These are phyloP conservation scores for Astragalus membranaceus DNA, from an alignment of 306 rosid genomes.

Conservation along the genomic window DNA sequence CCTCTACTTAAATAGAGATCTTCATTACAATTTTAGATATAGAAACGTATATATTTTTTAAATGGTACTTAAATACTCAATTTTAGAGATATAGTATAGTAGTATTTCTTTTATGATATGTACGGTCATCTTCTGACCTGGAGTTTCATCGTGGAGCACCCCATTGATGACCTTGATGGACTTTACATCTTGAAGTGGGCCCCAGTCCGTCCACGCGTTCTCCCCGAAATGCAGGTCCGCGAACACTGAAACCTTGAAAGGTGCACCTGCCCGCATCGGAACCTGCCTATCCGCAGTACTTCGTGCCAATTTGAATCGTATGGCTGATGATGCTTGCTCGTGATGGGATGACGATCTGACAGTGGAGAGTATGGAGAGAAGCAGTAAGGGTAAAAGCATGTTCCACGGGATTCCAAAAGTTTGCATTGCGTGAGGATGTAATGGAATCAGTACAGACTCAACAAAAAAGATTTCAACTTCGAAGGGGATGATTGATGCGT, in stretches of 20 bases:
- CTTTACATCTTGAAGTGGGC: conserved; percentile 62
- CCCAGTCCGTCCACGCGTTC: conserved; percentile 57
- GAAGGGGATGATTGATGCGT: too few relatives aligned
- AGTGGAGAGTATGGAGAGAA: conserved; percentile 22
- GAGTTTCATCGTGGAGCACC: conserved; percentile 47
- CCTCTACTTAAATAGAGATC: too few relatives aligned
- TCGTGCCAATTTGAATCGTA: conserved; percentile 13
- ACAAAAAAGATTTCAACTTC: too few relatives aligned
- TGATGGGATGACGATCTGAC: conserved; percentile 8
- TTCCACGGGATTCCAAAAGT: not conserved
- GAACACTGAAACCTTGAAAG: conserved; percentile 54
- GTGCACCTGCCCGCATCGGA: conserved; percentile 24
- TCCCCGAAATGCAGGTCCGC: conserved; percentile 89
- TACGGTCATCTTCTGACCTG: conserved; percentile 27
- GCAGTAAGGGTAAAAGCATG: not conserved
- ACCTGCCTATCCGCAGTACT: conserved; percentile 15
- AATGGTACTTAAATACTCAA: too few relatives aligned
- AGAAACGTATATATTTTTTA: too few relatives aligned
- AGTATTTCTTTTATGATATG: too few relatives aligned
- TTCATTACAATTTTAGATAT: too few relatives aligned
- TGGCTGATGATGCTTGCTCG: not conserved
- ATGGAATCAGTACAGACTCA: too few relatives aligned
- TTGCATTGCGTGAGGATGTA: not conserved
- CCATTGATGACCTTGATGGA: conserved; percentile 46
- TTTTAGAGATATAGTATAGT: too few relatives aligned